phyloP scores from a whole-genome alignment of 164 flowering plant genomes.

The Dillenia suffruticosa region DNA sequence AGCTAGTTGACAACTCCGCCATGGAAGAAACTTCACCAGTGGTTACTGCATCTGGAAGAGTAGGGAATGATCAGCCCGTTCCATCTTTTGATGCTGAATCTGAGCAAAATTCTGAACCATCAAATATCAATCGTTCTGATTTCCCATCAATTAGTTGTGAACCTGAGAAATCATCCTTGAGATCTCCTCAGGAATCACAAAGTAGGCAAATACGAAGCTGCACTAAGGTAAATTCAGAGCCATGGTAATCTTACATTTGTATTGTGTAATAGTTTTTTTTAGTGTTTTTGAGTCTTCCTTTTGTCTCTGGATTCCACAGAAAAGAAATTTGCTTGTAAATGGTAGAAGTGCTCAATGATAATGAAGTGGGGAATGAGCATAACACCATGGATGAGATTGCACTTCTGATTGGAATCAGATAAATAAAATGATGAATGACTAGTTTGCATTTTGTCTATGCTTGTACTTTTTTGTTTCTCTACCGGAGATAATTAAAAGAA shows the following conservation, averaged over 20 bases:
- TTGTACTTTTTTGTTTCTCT: too few relatives aligned
- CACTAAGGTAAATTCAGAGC: slow-evolving; percentile 56
- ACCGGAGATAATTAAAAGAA: too few relatives aligned
- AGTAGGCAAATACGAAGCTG: slow-evolving; percentile 81
- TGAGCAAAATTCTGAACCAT: slow-evolving; percentile 61
- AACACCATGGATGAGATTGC: too few relatives aligned
- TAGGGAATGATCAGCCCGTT: slow-evolving; percentile 39
- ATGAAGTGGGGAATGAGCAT: too few relatives aligned
- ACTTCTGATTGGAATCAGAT: too few relatives aligned
- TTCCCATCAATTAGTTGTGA: slow-evolving; percentile 64
- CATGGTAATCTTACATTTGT: background rate
- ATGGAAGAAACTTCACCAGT: slow-evolving; percentile 37
- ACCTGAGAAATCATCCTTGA: slow-evolving; percentile 62
- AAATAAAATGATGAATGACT: too few relatives aligned
- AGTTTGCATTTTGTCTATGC: too few relatives aligned
- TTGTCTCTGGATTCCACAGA: background rate
- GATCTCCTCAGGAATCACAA: slow-evolving; percentile 63
- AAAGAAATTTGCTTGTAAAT: too few relatives aligned
- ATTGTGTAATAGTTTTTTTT: background rate
- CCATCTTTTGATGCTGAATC: slow-evolving; percentile 50
- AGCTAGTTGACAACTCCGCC: slow-evolving; percentile 50
- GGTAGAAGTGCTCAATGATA: too few relatives aligned
- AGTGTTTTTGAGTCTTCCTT: background rate
- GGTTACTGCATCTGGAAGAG: slow-evolving; percentile 23
- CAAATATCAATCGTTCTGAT: slow-evolving; percentile 51